Conservation (phyloP, 768 basidiomycete species). For the Lentinula boryana region DNA sequence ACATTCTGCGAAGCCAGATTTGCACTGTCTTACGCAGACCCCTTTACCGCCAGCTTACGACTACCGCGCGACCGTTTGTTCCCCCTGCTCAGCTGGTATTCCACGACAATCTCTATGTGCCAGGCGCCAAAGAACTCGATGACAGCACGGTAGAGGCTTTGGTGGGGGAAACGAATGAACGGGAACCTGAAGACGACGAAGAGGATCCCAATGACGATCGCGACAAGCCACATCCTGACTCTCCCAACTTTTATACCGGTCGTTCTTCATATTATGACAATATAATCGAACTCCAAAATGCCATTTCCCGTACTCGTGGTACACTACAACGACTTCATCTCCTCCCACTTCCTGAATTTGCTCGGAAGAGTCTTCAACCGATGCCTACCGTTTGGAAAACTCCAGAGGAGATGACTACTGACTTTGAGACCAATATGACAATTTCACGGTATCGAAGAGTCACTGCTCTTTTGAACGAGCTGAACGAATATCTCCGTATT, state of each 20-base stretch:
- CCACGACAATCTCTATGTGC: background rate
- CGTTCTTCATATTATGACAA: constrained; percentile 72
- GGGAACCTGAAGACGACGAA: background rate
- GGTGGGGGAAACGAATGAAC: constrained; percentile 12
- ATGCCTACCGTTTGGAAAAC: constrained; percentile 66
- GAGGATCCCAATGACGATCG: constrained; percentile 7
- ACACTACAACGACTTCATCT: constrained; percentile 63
- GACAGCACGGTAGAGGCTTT: constrained; percentile 4
- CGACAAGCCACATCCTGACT: constrained; percentile 38
- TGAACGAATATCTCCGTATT: constrained; percentile 58
- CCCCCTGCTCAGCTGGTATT: constrained; percentile 26
- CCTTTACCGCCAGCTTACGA: constrained; percentile 8
- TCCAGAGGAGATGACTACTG: constrained; percentile 48
- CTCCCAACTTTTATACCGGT: constrained; percentile 82
- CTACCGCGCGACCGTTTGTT: constrained; percentile 23
- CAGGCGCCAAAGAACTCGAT: constrained; percentile 8
- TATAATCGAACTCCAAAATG: constrained; percentile 57
- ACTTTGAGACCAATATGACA: constrained; percentile 56
- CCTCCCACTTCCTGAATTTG: constrained; percentile 72
- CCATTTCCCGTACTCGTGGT: constrained; percentile 49
- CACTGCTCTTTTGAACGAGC: constrained; percentile 53
- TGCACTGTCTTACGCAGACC: constrained; percentile 16
- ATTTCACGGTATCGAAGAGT: constrained; percentile 68
- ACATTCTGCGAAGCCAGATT: constrained; percentile 20
- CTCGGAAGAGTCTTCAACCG: constrained; percentile 49